Evolutionary conservation across 2,329 filamentous ascomycete species (phyloP).

Genomic region (Colletotrichum kahawae): DNA sequence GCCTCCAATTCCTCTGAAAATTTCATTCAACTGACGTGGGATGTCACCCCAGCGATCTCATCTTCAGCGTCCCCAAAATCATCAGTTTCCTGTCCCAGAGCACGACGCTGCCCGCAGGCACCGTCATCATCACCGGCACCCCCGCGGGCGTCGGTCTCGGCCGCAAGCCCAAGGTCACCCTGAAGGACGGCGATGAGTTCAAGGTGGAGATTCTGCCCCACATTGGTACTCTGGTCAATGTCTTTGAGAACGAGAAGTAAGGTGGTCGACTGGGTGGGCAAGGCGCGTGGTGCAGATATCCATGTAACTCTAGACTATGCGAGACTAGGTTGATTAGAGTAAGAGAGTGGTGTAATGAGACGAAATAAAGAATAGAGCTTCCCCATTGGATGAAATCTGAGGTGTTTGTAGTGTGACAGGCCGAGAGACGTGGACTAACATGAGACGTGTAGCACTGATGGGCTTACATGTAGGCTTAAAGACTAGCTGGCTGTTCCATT

Average conservation of each 20-base stretch:
- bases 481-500: too few species aligned
- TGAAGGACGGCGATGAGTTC: conserved; percentile 46
- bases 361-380: background rate
- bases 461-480: too few species aligned
- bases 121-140: conserved; percentile 48
- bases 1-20: conserved; percentile 26
- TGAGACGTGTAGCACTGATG: too few species aligned
- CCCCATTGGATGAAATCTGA: background rate
- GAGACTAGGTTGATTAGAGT: background rate
- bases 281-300: background rate
- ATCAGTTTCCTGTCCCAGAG: conserved; percentile 48
- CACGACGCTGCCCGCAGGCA: conserved; percentile 45
- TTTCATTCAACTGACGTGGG: conserved; percentile 32
- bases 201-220: conserved; percentile 46
- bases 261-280: background rate
- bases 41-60: conserved; percentile 48
- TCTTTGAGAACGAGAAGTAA: conserved; percentile 13
- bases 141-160: conserved; percentile 46
- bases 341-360: background rate
- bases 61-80: conserved; percentile 54
- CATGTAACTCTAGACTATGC: background rate
- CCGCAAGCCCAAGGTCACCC: conserved; percentile 39
- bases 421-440: too few species aligned
- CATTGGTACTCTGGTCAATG: conserved; percentile 47
- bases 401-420: background rate